Evolutionary conservation across 768 basidiomycete genomes (phyloP), one percentile per base, ranked within the genome.

Genomic region (Daedalea quercina): DNA sequence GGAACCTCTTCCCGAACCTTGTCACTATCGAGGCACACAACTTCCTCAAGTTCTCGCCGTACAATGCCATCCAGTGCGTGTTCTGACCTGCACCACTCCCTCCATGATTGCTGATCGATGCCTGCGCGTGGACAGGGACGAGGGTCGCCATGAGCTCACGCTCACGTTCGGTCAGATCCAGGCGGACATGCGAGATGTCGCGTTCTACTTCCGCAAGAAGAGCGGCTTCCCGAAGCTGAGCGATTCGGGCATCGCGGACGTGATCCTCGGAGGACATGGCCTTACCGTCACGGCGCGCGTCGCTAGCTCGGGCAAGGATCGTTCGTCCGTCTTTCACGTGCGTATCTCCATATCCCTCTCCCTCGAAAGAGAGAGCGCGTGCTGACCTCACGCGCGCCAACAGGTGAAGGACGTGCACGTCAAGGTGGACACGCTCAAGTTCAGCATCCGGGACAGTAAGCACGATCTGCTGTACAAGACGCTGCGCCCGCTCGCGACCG

Each of bases 141-240:
- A 81, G 57, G 67, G 74, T 25, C 76, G 78, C 58, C 90, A 95
- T 67, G 77, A 81, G 50, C 81, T 96, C 64, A 84, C 77, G 33
- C 65, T 96, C 51, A 82, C 81, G 8, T 75, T 96, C 34, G 75
- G 74, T 25, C 94, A 97, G 67, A 88, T 96, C 60, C 94, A 97
- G 65, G 87, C 88, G 4, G 93, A 96, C 59, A 87, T 98, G 81
- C 80, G 89, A 15, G 94, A 97, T 60, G 90, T 96, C 13, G 86
- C 88, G 9, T 95, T 98, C 68, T 91, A 86, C 65, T 94, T 90
- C 75, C 77, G 76, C 58, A 90, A 84, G 76, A 94, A 94, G 80
- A 78, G 73, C 4, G 90, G 90, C 2, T 80, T 90, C 60, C 81
- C 87, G 2, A 91, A 85, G 74, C 69, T 94, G 66, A 76, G 67